These are phyloP conservation scores for Aspergillus caelatus DNA, from an alignment of 2,329 filamentous ascomycete species.

Conservation along the genomic window DNA sequence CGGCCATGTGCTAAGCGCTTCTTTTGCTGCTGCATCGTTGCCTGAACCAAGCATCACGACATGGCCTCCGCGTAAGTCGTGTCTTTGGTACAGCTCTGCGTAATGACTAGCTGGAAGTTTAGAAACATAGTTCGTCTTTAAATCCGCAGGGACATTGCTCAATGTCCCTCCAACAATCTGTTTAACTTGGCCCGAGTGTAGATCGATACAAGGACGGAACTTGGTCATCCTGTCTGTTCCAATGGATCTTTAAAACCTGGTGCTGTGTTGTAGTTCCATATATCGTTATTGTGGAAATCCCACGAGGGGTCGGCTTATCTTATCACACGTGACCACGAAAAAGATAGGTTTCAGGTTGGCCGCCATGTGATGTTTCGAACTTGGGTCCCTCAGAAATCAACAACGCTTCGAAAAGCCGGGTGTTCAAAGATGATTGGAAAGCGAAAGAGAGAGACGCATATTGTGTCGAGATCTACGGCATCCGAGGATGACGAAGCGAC, in stretches of 20 bases:
- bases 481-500: conserved; percentile 25
- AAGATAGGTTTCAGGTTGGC: conserved; percentile 5
- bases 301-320: conserved; percentile 31
- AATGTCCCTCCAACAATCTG: conserved; percentile 97
- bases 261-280: conserved; percentile 16
- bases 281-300: conserved; percentile 18
- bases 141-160: conserved; percentile 63
- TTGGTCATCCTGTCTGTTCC: conserved; percentile 69
- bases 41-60: conserved; percentile 95
- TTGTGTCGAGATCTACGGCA: conserved; percentile 29
- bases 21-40: conserved; percentile 77
- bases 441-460: conserved; percentile 49
- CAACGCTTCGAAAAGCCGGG: not conserved
- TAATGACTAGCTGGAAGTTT: conserved; percentile 80
- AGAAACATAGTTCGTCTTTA: conserved; percentile 93
- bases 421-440: conserved; percentile 46
- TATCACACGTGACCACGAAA: conserved; percentile 44
- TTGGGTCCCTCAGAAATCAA: not conserved
- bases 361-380: not conserved
- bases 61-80: conserved; percentile 77
- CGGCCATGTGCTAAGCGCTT: conserved; percentile 79
- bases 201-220: conserved; percentile 94
- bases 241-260: conserved; percentile 10
- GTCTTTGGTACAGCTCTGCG: conserved; percentile 76
- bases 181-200: conserved; percentile 96